A percentile compares a stretch with the other conserved stretches of the same genome.
These are phyloP conservation scores for Zoysia pacifica DNA, from an alignment of 176 grass and related monocot species.

Conservation along the genomic window DNA sequence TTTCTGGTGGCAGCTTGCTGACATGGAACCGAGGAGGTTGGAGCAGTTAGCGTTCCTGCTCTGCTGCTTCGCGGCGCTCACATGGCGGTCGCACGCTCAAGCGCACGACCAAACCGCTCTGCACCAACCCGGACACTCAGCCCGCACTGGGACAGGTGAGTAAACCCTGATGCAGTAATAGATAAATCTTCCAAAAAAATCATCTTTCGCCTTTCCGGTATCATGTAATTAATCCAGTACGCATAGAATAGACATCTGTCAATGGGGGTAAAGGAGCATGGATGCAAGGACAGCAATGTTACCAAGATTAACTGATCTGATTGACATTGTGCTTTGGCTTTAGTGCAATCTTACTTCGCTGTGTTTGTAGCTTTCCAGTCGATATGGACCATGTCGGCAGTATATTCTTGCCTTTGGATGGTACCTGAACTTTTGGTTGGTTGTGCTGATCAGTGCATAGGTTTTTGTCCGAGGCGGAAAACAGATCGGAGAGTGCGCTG, in stretches of 20 bases:
- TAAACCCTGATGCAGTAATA: constrained; percentile 25
- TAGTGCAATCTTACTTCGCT: constrained; percentile 21
- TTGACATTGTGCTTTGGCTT: constrained; percentile 3
- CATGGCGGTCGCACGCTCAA: constrained; percentile 37
- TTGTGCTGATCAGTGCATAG: constrained; percentile 33
- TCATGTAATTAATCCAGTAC: constrained; percentile 13
- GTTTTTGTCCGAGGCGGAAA: constrained; percentile 32
- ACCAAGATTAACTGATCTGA: constrained; percentile 13
- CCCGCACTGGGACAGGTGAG: constrained; percentile 53
- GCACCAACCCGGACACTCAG: constrained; percentile 3
- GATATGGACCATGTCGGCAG: not conserved
- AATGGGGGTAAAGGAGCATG: not conserved
- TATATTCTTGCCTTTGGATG: constrained; percentile 27
- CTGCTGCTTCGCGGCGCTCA: constrained; percentile 51
- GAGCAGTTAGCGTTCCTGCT: constrained; percentile 56
- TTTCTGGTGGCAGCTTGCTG: constrained; percentile 38
- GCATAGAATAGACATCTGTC: not conserved
- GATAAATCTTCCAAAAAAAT: not conserved
- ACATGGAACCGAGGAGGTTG: constrained; percentile 61
- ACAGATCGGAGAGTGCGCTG: constrained; percentile 38
- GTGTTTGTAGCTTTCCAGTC: constrained; percentile 20
- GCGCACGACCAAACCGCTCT: constrained; percentile 28
- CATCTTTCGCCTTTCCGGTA: constrained; percentile 5
- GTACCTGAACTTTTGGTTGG: constrained; percentile 23
- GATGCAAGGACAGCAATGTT: not conserved